A percentile compares a stretch with the other conserved stretches of the same genome.
These are phyloP conservation scores for Hamigera avellanea DNA, from an alignment of 495 filamentous ascomycete genomes.

Conservation along the genomic window DNA sequence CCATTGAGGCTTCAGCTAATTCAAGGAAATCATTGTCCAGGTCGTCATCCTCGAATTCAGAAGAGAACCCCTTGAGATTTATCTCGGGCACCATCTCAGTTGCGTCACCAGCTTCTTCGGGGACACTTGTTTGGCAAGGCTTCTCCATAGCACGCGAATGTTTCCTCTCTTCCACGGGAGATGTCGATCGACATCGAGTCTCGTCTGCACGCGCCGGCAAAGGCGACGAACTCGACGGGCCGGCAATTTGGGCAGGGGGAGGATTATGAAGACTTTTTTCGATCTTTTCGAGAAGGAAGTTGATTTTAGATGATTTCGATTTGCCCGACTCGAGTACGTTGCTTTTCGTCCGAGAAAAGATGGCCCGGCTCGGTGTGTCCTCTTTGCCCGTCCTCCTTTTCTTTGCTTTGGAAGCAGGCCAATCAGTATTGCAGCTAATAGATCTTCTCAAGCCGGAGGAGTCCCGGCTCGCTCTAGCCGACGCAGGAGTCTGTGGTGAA, in stretches of 20 bases:
- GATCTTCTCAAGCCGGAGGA: constrained; percentile 50
- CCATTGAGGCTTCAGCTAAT: constrained; percentile 26
- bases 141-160: constrained; percentile 2
- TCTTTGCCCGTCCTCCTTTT: constrained; percentile 25
- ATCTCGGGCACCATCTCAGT: constrained; percentile 5
- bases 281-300: constrained; percentile 52
- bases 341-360: constrained; percentile 39
- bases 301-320: constrained; percentile 48
- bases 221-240: constrained; percentile 45
- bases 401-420: constrained; percentile 46
- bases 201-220: constrained; percentile 28
- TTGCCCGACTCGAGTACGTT: constrained; percentile 36
- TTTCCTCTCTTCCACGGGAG: constrained; percentile 31
- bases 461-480: constrained; percentile 27
- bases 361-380: constrained; percentile 23
- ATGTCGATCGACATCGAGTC: constrained; percentile 26
- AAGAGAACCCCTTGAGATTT: constrained; percentile 28
- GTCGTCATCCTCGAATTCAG: constrained; percentile 52
- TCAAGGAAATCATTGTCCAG: constrained; percentile 45
- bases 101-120: no score
- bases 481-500: constrained; percentile 50
- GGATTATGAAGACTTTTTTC: constrained; percentile 45
- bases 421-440: constrained; percentile 60
- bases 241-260: constrained; percentile 14
- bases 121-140: constrained; percentile 3